phyloP scores from a whole-genome alignment of 345 rosid genomes.

The Salix brachista region DNA sequence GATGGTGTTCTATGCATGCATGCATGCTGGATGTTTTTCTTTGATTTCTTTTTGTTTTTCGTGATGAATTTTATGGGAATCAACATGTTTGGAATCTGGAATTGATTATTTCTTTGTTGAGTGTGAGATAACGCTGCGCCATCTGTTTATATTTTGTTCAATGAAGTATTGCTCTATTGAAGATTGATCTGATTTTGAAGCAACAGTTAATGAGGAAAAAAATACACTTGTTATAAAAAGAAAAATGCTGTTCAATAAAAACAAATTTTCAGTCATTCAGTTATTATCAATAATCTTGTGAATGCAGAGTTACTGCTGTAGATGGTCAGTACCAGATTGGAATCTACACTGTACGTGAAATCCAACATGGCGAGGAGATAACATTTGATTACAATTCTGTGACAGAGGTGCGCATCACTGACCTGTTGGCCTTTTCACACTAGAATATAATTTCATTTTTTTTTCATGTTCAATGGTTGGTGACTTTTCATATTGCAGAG shows the following conservation, averaged over 20 bases:
- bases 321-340: constrained; percentile 99
- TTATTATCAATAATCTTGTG: neutral
- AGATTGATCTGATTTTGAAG: neutral
- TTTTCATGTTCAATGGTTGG: constrained; percentile 14
- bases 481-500: constrained; percentile 55
- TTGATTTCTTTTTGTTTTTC: neutral
- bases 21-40: neutral
- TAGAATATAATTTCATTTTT: neutral
- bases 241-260: neutral
- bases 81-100: neutral
- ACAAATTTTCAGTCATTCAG: neutral
- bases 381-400: constrained; percentile 98
- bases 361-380: constrained; percentile 90
- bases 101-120: neutral
- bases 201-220: neutral
- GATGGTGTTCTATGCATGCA: neutral
- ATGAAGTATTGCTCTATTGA: neutral
- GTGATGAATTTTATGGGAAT: neutral
- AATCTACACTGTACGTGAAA: constrained; percentile 71
- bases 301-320: constrained; percentile 92
- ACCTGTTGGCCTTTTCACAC: constrained; percentile 2
- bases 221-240: neutral
- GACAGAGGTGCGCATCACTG: constrained; percentile 68
- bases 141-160: neutral
- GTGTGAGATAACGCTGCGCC: neutral